phyloP scores from a whole-genome alignment of 2,329 filamentous ascomycete species.

The Ceratocystis lukuohia region DNA sequence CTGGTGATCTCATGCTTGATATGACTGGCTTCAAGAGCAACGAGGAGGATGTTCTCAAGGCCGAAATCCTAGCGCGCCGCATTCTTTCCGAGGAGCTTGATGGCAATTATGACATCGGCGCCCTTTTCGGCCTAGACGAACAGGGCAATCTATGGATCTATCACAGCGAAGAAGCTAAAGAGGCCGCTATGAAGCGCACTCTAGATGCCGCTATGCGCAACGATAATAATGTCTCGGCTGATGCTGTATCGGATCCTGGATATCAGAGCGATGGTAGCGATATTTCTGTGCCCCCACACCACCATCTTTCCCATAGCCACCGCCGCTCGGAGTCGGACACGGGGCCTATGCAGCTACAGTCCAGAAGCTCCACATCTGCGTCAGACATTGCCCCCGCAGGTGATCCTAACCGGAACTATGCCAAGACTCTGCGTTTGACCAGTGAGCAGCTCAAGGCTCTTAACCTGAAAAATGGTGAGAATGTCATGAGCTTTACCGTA shows the following conservation, averaged over 20 bases:
- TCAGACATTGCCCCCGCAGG: constrained; percentile 51
- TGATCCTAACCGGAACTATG: constrained; percentile 75
- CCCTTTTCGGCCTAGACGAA: constrained; percentile 87
- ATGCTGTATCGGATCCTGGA: constrained; percentile 81
- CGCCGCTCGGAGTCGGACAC: constrained; percentile 55
- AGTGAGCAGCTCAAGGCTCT: constrained; percentile 88
- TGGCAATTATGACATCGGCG: constrained; percentile 90
- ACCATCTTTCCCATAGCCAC: constrained; percentile 30
- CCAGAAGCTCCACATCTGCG: constrained; percentile 34
- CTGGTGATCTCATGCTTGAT: constrained; percentile 90
- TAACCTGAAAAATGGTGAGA: constrained; percentile 69
- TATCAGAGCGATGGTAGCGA: constrained; percentile 85
- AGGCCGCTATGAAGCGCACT: constrained; percentile 60
- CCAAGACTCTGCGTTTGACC: constrained; percentile 87
- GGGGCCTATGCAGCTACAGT: constrained; percentile 38
- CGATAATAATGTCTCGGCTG: constrained; percentile 45
- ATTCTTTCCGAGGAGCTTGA: constrained; percentile 87
- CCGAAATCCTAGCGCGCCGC: constrained; percentile 85
- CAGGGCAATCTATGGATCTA: constrained; percentile 99
- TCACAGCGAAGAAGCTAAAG: constrained; percentile 90
- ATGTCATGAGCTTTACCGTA: constrained; percentile 90
- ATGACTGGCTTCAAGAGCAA: constrained; percentile 95
- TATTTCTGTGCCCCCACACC: constrained; percentile 22
- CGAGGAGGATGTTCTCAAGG: constrained; percentile 80
- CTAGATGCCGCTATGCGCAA: constrained; percentile 38